These are phyloP conservation scores for Aspergillus transmontanensis DNA, from an alignment of 2,329 filamentous ascomycete genomes.

Conservation along the genomic window DNA sequence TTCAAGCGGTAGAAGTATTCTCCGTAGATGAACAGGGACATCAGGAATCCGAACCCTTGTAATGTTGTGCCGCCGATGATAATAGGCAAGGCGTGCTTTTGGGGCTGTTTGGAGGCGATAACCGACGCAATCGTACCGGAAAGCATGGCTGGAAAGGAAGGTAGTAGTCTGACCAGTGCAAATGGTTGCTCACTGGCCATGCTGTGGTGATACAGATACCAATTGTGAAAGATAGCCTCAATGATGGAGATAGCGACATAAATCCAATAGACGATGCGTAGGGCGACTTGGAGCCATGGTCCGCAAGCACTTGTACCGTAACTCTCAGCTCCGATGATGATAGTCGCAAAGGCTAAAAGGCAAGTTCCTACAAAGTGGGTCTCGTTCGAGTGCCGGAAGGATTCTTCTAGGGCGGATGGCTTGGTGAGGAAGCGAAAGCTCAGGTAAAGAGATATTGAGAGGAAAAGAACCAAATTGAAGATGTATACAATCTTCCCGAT, in stretches of 20 bases:
- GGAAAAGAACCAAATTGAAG: constrained; percentile 65
- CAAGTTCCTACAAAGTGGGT: constrained; percentile 59
- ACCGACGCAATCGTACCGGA: constrained; percentile 40
- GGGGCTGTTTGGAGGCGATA: constrained; percentile 34
- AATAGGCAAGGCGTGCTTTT: constrained; percentile 40
- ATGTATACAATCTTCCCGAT: constrained; percentile 69
- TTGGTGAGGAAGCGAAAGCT: constrained; percentile 61
- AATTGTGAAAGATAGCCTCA: constrained; percentile 11
- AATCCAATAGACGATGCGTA: constrained; percentile 67
- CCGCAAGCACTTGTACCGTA: constrained; percentile 63
- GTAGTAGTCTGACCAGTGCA: constrained; percentile 5
- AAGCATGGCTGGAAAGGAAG: constrained; percentile 36
- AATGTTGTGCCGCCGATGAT: constrained; percentile 47
- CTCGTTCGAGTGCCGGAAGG: constrained; percentile 63
- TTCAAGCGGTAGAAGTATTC: constrained; percentile 48
- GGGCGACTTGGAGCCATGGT: constrained; percentile 56
- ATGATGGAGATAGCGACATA: constrained; percentile 56
- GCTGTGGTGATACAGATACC: constrained; percentile 11
- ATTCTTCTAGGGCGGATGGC: constrained; percentile 50
- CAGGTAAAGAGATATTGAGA: constrained; percentile 55
- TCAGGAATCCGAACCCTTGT: constrained; percentile 50
- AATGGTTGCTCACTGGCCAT: not conserved
- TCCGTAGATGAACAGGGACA: constrained; percentile 49
- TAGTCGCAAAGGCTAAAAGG: constrained; percentile 65
- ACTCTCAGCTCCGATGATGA: constrained; percentile 64